phyloP scores from a whole-genome alignment of 768 basidiomycete genomes.

The Phylloporus sp. region DNA sequence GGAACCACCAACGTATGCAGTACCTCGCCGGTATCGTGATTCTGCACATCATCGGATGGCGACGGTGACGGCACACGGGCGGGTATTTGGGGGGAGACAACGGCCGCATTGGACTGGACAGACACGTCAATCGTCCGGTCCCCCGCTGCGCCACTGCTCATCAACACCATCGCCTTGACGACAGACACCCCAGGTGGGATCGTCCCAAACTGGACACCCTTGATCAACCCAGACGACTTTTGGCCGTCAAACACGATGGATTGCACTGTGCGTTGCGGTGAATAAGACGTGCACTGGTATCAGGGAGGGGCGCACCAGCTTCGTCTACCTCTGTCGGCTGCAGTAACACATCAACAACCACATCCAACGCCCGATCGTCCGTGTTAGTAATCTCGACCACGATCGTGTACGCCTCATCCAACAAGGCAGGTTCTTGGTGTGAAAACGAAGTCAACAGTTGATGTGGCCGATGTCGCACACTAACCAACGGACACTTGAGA shows the following conservation, averaged over 20 bases:
- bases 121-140: conserved; percentile 80
- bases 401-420: conserved; percentile 81
- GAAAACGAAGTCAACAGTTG: conserved; percentile 49
- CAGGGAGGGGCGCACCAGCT: conserved; percentile 45
- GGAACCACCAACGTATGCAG: conserved; percentile 66
- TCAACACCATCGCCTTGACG: conserved; percentile 61
- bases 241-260: conserved; percentile 58
- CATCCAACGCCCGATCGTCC: conserved; percentile 66
- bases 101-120: conserved; percentile 52
- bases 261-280: conserved; percentile 42
- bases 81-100: conserved; percentile 1
- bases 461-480: conserved; percentile 64
- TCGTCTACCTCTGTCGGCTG: conserved; percentile 78
- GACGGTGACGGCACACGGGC: neutral
- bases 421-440: conserved; percentile 66
- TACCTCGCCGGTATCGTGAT: conserved; percentile 46
- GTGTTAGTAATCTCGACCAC: conserved; percentile 63
- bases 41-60: conserved; percentile 2
- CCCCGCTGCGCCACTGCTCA: conserved; percentile 58
- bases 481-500: conserved; percentile 23
- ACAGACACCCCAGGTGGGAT: conserved; percentile 55
- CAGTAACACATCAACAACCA: conserved; percentile 69
- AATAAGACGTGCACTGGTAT: neutral
- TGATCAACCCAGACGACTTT: conserved; percentile 68
- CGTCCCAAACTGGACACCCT: conserved; percentile 52